These are phyloP conservation scores for Alternaria atra DNA, from an alignment of 2,329 filamentous ascomycete species.

Conservation along the genomic window DNA sequence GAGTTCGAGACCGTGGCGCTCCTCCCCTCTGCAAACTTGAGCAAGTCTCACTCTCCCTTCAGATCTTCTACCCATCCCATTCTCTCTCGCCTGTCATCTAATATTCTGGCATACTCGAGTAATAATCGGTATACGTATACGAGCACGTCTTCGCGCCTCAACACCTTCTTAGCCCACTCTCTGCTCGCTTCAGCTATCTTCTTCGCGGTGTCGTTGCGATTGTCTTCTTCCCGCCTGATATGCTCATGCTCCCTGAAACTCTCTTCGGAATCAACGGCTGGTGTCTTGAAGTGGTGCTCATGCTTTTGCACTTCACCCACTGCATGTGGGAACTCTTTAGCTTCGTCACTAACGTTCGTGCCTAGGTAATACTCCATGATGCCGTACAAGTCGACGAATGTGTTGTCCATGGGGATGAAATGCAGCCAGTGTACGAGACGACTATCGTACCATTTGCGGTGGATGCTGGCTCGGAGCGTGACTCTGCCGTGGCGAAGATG, in stretches of 20 bases:
- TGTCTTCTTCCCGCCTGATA: conserved; percentile 1
- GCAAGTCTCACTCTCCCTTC: background rate
- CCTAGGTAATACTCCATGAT: conserved; percentile 82
- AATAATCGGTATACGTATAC: conserved; percentile 72
- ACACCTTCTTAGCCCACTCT: conserved; percentile 72
- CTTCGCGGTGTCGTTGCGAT: conserved; percentile 65
- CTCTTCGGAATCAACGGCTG: too few species aligned
- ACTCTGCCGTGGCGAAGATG: conserved; percentile 69
- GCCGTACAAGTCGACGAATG: conserved; percentile 75
- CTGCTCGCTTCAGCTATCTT: conserved; percentile 72
- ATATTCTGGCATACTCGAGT: conserved; percentile 55
- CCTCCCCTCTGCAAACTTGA: background rate
- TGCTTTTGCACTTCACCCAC: too few species aligned
- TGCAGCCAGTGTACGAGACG: conserved; percentile 77
- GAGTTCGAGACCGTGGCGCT: too few species aligned
- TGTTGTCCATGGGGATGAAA: conserved; percentile 81
- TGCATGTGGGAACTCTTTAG: too few species aligned
- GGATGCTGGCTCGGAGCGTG: conserved; percentile 66
- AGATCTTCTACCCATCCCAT: background rate
- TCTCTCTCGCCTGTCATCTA: background rate
- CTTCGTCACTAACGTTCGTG: conserved; percentile 39
- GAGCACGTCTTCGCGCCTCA: conserved; percentile 77
- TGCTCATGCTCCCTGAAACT: too few species aligned
- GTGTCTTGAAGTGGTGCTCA: too few species aligned
- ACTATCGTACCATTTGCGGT: conserved; percentile 79